Conservation (phyloP, 768 basidiomycete species). For the Auricularia sp. region DNA sequence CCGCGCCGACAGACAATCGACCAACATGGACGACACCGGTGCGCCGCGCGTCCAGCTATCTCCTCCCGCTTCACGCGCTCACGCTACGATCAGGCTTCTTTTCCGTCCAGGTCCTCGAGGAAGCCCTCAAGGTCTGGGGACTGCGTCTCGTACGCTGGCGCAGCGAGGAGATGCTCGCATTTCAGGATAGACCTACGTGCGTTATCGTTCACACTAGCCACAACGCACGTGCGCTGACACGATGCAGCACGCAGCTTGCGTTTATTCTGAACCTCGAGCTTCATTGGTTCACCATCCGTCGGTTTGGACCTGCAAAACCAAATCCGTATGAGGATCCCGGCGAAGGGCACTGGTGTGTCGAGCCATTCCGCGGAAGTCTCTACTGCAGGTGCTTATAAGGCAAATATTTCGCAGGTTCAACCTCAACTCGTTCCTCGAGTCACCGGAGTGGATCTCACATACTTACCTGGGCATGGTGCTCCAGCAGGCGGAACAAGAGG, state of each 20-base stretch:
- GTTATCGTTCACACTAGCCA: slow-evolving; percentile 6
- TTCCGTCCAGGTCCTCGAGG: slow-evolving; percentile 81
- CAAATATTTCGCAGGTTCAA: slow-evolving; percentile 39
- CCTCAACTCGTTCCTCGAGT: slow-evolving; percentile 61
- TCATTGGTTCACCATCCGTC: slow-evolving; percentile 84
- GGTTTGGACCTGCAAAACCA: slow-evolving; percentile 50
- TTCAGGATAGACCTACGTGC: slow-evolving; percentile 72
- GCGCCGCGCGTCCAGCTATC: not conserved
- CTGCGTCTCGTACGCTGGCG: slow-evolving; percentile 80
- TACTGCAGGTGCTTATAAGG: not conserved
- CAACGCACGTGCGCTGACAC: slow-evolving; percentile 8
- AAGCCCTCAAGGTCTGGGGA: slow-evolving; percentile 77
- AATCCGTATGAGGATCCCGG: slow-evolving; percentile 34
- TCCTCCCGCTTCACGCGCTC: not conserved
- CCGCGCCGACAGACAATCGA: slow-evolving; percentile 37
- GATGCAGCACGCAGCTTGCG: slow-evolving; percentile 61
- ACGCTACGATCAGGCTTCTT: slow-evolving; percentile 57
- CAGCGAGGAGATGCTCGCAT: slow-evolving; percentile 67
- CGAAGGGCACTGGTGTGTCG: slow-evolving; percentile 50
- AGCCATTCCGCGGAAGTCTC: not conserved
- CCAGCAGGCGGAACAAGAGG: slow-evolving; percentile 79
- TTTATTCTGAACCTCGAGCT: slow-evolving; percentile 81
- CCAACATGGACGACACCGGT: slow-evolving; percentile 92
- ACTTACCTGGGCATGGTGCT: slow-evolving; percentile 79
- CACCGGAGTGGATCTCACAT: slow-evolving; percentile 76